A percentile compares a stretch with the other conserved stretches of the same genome.
phyloP scores from a whole-genome alignment of 371 early-diverging fungal genomes.

The Lichtheimia hyalospora region DNA sequence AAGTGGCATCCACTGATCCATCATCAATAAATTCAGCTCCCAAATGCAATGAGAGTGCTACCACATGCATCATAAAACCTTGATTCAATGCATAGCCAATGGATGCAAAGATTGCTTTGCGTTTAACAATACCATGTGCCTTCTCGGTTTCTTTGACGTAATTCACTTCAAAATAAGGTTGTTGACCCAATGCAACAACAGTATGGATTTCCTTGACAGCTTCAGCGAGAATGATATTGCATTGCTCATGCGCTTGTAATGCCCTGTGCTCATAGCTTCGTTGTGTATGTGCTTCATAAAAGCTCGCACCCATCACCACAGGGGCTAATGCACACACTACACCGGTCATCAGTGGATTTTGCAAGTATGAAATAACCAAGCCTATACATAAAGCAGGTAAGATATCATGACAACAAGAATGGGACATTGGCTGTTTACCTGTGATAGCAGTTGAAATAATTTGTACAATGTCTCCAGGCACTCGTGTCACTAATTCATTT shows the following conservation, averaged over 20 bases:
- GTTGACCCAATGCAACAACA: slow-evolving; percentile 72
- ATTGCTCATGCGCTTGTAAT: slow-evolving; percentile 51
- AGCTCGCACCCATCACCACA: slow-evolving; percentile 25
- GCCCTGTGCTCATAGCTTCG: slow-evolving; percentile 45
- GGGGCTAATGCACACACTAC: slow-evolving; percentile 43
- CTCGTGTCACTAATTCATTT: slow-evolving; percentile 61
- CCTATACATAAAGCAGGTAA: not conserved
- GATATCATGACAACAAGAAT: not conserved
- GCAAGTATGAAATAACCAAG: slow-evolving; percentile 31
- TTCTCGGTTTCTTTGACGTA: slow-evolving; percentile 47
- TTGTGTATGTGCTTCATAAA: slow-evolving; percentile 19
- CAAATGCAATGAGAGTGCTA: slow-evolving; percentile 44
- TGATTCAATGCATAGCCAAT: slow-evolving; percentile 60
- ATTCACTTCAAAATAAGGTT: slow-evolving; percentile 53
- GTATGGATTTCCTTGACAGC: slow-evolving; percentile 80
- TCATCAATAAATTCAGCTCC: slow-evolving; percentile 30
- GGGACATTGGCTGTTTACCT: slow-evolving; percentile 2
- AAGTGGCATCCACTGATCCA: slow-evolving; percentile 13
- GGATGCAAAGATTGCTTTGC: slow-evolving; percentile 44
- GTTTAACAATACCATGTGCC: slow-evolving; percentile 58
- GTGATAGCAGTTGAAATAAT: slow-evolving; percentile 38
- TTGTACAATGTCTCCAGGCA: slow-evolving; percentile 56
- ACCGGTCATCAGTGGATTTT: slow-evolving; percentile 47
- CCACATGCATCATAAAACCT: slow-evolving; percentile 53
- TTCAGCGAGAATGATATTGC: slow-evolving; percentile 70